Evolutionary conservation across 495 filamentous ascomycete species (phyloP).

Genomic region (Tuber brumale): DNA sequence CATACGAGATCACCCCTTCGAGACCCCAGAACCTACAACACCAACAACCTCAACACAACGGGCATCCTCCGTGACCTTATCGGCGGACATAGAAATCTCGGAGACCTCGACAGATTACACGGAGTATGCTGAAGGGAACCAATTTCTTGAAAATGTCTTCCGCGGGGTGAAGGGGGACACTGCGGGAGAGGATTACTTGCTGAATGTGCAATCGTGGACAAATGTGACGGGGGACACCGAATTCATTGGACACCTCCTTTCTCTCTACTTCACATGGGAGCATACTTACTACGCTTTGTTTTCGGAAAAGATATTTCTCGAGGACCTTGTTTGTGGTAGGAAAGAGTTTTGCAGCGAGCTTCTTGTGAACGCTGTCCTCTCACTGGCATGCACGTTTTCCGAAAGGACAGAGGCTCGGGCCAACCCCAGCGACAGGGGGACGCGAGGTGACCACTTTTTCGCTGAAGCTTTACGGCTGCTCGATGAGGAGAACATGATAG

Average conservation of each 20-base stretch:
- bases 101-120: background rate
- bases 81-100: background rate
- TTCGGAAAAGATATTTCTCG: conserved; percentile 62
- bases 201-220: conserved; percentile 50
- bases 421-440: conserved; percentile 55
- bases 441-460: conserved; percentile 68
- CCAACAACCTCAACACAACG: background rate
- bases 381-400: conserved; percentile 66
- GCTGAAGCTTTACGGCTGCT: conserved; percentile 57
- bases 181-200: background rate
- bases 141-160: background rate
- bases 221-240: conserved; percentile 51
- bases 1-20: conserved; percentile 27
- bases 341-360: conserved; percentile 61
- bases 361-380: conserved; percentile 65
- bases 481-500: conserved; percentile 45
- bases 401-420: conserved; percentile 57
- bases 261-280: conserved; percentile 72
- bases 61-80: background rate
- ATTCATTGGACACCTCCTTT: conserved; percentile 57
- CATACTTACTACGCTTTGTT: conserved; percentile 66
- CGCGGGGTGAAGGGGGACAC: background rate
- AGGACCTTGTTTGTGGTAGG: conserved; percentile 54
- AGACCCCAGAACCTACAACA: background rate
- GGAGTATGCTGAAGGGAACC: background rate